Conservation (phyloP, 352 stramenopile species). For the Pythium aristosporum region DNA sequence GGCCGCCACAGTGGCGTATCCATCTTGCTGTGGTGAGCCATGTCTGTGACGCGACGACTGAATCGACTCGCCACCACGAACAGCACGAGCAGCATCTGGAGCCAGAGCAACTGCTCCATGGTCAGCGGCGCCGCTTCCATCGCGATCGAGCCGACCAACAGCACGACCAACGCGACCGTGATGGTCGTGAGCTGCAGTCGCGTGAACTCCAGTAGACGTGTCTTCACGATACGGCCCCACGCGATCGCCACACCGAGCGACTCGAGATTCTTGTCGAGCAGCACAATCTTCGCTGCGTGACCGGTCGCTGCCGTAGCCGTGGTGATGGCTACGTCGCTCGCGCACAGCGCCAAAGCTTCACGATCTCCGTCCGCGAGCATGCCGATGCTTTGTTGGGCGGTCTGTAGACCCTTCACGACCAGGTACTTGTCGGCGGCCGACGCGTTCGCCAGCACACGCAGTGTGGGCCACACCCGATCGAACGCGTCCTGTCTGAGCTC, state of each 20-base stretch:
- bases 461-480: conserved; percentile 71
- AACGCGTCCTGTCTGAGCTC: conserved; percentile 63
- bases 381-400: conserved; percentile 44
- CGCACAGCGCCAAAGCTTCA: conserved; percentile 61
- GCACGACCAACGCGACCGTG: neutral
- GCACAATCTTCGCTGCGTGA: neutral
- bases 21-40: neutral
- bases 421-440: conserved; percentile 88
- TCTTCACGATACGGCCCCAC: conserved; percentile 1
- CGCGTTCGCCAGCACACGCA: conserved; percentile 89
- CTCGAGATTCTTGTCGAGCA: neutral
- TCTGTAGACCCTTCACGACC: conserved; percentile 85
- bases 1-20: too few species aligned
- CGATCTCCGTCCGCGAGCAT: conserved; percentile 76
- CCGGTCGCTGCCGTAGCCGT: too few species aligned
- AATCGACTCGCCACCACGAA: neutral
- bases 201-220: neutral
- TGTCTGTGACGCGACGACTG: neutral
- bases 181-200: neutral
- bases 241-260: neutral
- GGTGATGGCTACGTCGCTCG: conserved; percentile 75
- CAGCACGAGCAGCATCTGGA: too few species aligned
- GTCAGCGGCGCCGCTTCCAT: neutral
- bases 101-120: neutral
- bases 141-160: neutral